These are phyloP conservation scores for Nowakowskiella sp. DNA, from an alignment of 192 early-diverging fungal species.

Conservation along the genomic window DNA sequence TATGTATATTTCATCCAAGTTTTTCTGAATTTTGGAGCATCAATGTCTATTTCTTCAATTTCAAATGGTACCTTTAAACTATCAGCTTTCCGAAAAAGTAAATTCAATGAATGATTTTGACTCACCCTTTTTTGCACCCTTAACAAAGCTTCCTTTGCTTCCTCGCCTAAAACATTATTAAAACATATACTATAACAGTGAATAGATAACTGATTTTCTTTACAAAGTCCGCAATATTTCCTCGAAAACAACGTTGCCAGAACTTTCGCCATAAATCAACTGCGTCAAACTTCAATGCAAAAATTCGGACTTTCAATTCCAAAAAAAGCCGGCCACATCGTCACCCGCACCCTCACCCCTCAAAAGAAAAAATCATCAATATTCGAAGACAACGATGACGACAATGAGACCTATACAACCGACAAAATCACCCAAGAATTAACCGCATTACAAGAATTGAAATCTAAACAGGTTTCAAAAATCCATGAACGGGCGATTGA, in stretches of 20 bases:
- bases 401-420: not conserved
- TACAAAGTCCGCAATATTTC: constrained; percentile 38
- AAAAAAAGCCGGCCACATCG: not conserved
- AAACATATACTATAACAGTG: too few species aligned
- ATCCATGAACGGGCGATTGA: too few species aligned
- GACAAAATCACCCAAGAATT: too few species aligned
- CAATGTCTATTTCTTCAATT: constrained; percentile 30
- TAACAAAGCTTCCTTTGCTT: constrained; percentile 19
- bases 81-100: not conserved
- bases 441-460: too few species aligned
- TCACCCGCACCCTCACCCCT: not conserved
- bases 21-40: constrained; percentile 21
- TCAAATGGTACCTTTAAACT: constrained; percentile 20
- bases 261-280: not conserved
- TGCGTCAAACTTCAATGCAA: not conserved
- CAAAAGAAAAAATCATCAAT: not conserved
- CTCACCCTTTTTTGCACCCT: not conserved
- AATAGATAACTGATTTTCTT: not conserved
- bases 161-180: too few species aligned
- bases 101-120: not conserved
- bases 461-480: too few species aligned
- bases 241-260: constrained; percentile 9
- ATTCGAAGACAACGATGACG: not conserved
- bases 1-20: constrained; percentile 35
- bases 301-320: not conserved